Conservation (phyloP, 2,329 filamentous ascomycete species). For the Aspergillus sp. region DNA sequence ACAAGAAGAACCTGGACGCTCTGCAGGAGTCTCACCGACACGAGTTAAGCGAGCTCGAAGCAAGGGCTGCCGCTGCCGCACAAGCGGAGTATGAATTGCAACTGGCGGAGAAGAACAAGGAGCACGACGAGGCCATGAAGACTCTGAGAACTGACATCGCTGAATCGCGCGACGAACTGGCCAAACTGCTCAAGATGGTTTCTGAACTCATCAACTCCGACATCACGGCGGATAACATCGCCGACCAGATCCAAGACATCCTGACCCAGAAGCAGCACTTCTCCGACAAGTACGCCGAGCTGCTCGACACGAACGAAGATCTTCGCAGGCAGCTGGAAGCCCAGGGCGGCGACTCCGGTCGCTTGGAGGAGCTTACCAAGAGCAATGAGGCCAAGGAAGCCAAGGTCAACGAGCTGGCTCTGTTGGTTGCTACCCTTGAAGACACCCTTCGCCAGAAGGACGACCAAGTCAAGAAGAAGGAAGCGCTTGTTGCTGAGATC, state of each 20-base stretch:
- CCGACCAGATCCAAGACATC: slow-evolving; percentile 63
- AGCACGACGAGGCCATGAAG: slow-evolving; percentile 60
- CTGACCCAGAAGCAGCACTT: slow-evolving; percentile 44
- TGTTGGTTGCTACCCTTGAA: slow-evolving; percentile 48
- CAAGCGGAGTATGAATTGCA: slow-evolving; percentile 38
- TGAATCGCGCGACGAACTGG: slow-evolving; percentile 65
- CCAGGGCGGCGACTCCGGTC: slow-evolving; percentile 36
- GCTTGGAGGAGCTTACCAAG: slow-evolving; percentile 39
- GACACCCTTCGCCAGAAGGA: slow-evolving; percentile 46
- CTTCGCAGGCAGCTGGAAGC: slow-evolving; percentile 38
- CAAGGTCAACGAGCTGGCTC: slow-evolving; percentile 56
- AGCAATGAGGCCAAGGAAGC: slow-evolving; percentile 49
- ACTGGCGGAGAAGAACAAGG: slow-evolving; percentile 53
- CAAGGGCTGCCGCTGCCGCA: slow-evolving; percentile 35
- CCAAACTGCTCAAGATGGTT: slow-evolving; percentile 64
- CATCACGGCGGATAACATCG: slow-evolving; percentile 56
- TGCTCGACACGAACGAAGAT: slow-evolving; percentile 41
- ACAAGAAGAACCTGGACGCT: slow-evolving; percentile 54
- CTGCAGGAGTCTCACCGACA: slow-evolving; percentile 54
- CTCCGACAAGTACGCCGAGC: slow-evolving; percentile 42
- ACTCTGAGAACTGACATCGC: slow-evolving; percentile 62
- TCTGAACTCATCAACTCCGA: slow-evolving; percentile 42
- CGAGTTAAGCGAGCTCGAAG: slow-evolving; percentile 42
- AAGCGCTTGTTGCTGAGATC: slow-evolving; percentile 50
- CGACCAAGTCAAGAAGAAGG: slow-evolving; percentile 46